Base-by-base conservation (phyloP, 2,329 filamentous ascomycete genomes). In the Trichothecium sympodiale region DNA sequence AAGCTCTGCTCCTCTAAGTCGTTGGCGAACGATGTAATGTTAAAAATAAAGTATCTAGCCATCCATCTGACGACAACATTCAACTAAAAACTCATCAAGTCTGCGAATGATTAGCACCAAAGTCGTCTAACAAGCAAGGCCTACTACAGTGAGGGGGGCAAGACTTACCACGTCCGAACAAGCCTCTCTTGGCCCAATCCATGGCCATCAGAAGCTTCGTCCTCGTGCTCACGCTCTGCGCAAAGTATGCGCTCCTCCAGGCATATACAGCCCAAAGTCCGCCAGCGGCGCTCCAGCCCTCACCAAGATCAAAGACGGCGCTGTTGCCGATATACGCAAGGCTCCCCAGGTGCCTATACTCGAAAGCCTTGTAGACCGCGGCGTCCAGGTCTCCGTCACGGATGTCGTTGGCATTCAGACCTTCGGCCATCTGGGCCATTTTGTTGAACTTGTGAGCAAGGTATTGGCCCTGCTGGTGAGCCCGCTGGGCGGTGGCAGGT, bases 171-270 rank as follows among this genome's bases (percentile, higher is more conserved):
- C 91, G 74, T 46, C 91, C 91, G 64, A 98, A 98, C 16, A 98
- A 60, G 10, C 86, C 84, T 55, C 93, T 73, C 74, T 96, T 98
- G n/a, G 77, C 80, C 91, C 91, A 98, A 57, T 98, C 91, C 91
- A 98, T 95, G 14, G 87, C 87, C 59, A 98, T 68, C 51, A 98
- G 61, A 44, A 86, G 74, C 43, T 89, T 75, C 17, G 91, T 98
- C 46, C 91, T 69, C 40, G 96, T 71, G 59, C 88, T 95, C 33
- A 98, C 91, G 52, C 86, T 94, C 67, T 98, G 86, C 10, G 91
- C 87, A 64, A 98, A 98, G 61, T 98, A 98, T 12, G 95, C 81
- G 44, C 85, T 88, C 42, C 91, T 70, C 91, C 91, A 98, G 25
- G 94, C 75, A 57, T 98, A 98, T 33, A 96, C 89, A 0, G 88